A percentile compares a stretch with the other conserved stretches of the same genome.
These are phyloP conservation scores for Aspergillus jensenii DNA, from an alignment of 2,329 filamentous ascomycete species.

Conservation along the genomic window DNA sequence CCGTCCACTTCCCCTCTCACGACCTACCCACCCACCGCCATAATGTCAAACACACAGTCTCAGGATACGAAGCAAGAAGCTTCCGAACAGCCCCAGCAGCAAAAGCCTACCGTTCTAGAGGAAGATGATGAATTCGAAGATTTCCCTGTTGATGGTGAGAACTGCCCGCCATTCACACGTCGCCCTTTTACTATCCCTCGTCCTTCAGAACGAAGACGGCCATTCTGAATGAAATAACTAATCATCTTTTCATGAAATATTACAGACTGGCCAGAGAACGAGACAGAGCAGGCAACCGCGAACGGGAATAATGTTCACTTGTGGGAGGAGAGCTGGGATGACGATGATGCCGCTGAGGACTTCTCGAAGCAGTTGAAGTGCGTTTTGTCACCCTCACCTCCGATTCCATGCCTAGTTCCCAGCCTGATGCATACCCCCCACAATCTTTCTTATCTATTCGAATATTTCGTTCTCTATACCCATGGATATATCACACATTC, in stretches of 20 bases:
- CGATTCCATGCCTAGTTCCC: neutral
- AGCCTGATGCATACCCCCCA: constrained; percentile 6
- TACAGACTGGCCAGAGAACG: constrained; percentile 88
- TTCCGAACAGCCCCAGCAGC: constrained; percentile 52
- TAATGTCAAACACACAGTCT: constrained; percentile 48
- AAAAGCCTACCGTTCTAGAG: constrained; percentile 73
- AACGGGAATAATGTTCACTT: constrained; percentile 71
- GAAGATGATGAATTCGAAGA: constrained; percentile 99
- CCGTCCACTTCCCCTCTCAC: neutral
- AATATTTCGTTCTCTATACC: neutral
- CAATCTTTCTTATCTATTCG: neutral
- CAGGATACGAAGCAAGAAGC: constrained; percentile 38
- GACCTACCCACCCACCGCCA: constrained; percentile 15
- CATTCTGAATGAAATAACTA: neutral
- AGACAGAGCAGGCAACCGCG: constrained; percentile 62
- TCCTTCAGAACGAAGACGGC: neutral
- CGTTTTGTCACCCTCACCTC: constrained; percentile 34
- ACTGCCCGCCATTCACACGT: neutral
- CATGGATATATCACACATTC: neutral
- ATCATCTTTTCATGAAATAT: neutral
- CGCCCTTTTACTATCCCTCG: neutral
- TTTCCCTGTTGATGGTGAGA: constrained; percentile 87
- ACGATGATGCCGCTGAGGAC: constrained; percentile 95
- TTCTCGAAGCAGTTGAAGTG: constrained; percentile 94
- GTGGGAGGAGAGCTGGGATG: constrained; percentile 99